These are phyloP conservation scores for Tarenaya hassleriana DNA, from an alignment of 345 rosid species.

Conservation along the genomic window DNA sequence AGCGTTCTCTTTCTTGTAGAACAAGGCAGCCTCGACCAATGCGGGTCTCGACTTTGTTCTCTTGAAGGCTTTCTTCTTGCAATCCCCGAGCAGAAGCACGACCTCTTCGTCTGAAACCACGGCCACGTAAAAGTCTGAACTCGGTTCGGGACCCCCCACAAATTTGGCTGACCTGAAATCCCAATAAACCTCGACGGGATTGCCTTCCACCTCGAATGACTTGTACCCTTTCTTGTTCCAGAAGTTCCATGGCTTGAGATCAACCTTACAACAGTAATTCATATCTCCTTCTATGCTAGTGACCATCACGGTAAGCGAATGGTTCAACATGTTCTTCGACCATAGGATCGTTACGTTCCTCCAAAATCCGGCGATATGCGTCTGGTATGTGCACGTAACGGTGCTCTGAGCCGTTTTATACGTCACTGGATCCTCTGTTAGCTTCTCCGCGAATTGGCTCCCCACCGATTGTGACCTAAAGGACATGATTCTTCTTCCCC, in stretches of 20 bases:
- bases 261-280: constrained; percentile 50
- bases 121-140: constrained; percentile 66
- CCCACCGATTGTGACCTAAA: constrained; percentile 4
- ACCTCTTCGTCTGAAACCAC: constrained; percentile 74
- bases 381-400: constrained; percentile 60
- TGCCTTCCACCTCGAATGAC: constrained; percentile 52
- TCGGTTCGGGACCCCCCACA: constrained; percentile 57
- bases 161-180: constrained; percentile 82
- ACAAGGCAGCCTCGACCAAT: constrained; percentile 47
- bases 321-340: constrained; percentile 67
- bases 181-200: constrained; percentile 55
- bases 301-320: constrained; percentile 48
- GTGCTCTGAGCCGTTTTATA: constrained; percentile 56
- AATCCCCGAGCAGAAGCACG: constrained; percentile 63
- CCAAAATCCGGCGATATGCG: constrained; percentile 54
- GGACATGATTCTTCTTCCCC: constrained; percentile 12
- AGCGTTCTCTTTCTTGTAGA: constrained; percentile 78
- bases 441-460: constrained; percentile 31
- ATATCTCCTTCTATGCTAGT: constrained; percentile 44
- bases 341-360: constrained; percentile 56
- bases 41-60: constrained; percentile 76
- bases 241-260: constrained; percentile 79
- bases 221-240: constrained; percentile 80
- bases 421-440: constrained; percentile 46
- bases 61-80: constrained; percentile 75